These are phyloP conservation scores for Komagataea norvegica DNA, from an alignment of 1,139 yeast species.

Conservation along the genomic window DNA sequence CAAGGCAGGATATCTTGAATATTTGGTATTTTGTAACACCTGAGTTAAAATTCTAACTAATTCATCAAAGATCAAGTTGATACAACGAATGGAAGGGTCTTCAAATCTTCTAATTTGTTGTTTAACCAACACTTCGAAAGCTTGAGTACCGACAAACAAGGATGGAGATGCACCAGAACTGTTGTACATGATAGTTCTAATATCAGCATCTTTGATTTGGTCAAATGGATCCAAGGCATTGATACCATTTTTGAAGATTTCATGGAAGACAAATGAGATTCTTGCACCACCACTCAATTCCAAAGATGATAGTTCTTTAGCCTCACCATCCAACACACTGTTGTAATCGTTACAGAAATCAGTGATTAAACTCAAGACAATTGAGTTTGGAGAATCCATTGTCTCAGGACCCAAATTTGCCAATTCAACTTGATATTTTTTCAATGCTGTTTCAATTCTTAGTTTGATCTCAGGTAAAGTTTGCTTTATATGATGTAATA, in stretches of 20 bases:
- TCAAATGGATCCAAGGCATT: constrained; percentile 94
- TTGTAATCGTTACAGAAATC: constrained; percentile 89
- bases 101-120: constrained; percentile 94
- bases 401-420: constrained; percentile 76
- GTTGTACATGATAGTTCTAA: constrained; percentile 95
- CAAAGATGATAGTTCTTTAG: constrained; percentile 77
- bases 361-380: constrained; percentile 86
- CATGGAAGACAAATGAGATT: constrained; percentile 95
- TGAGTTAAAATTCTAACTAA: constrained; percentile 85
- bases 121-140: constrained; percentile 92
- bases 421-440: constrained; percentile 80
- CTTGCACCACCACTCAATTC: constrained; percentile 98
- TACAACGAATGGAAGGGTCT: constrained; percentile 88
- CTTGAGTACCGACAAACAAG: constrained; percentile 94
- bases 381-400: constrained; percentile 83
- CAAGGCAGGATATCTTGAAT: constrained; percentile 83
- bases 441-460: constrained; percentile 78
- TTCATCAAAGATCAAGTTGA: constrained; percentile 88
- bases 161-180: constrained; percentile 98
- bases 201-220: constrained; percentile 93
- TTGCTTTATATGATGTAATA: constrained; percentile 88
- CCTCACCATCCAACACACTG: constrained; percentile 90
- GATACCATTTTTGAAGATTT: constrained; percentile 89
- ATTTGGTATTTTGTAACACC: constrained; percentile 75
- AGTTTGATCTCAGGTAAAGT: constrained; percentile 92